A percentile compares a stretch with the other conserved stretches of the same genome.
phyloP scores from a whole-genome alignment of 805 yeast genomes.

The Suhomyces sp. region DNA sequence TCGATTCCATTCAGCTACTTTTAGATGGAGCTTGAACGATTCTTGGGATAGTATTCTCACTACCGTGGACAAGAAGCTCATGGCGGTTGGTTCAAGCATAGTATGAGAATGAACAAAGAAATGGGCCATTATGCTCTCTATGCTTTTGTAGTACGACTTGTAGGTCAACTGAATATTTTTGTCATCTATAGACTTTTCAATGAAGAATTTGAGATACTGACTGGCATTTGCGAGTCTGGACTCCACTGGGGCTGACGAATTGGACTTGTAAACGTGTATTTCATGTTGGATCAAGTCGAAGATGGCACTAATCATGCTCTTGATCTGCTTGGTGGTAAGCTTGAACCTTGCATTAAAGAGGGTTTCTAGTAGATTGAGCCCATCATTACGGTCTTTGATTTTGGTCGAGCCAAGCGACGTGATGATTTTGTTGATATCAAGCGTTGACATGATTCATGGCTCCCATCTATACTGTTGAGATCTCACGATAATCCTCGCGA shows the following conservation, averaged over 20 bases:
- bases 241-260: constrained; percentile 22
- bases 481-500: neutral
- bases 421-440: constrained; percentile 18
- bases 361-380: constrained; percentile 28
- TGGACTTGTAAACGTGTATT: constrained; percentile 22
- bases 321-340: constrained; percentile 20
- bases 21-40: constrained; percentile 32
- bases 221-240: constrained; percentile 30
- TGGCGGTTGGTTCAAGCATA: constrained; percentile 16
- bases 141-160: constrained; percentile 20
- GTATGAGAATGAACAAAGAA: constrained; percentile 13
- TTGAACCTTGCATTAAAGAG: constrained; percentile 17
- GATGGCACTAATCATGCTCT: constrained; percentile 20
- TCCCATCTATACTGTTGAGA: neutral
- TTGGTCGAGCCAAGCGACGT: constrained; percentile 44
- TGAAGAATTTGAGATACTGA: constrained; percentile 25
- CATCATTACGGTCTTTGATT: constrained; percentile 54
- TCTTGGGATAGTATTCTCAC: constrained; percentile 18
- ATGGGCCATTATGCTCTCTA: constrained; percentile 14
- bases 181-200: constrained; percentile 14
- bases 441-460: constrained; percentile 7
- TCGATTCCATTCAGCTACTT: constrained; percentile 24
- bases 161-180: constrained; percentile 14
- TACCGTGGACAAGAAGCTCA: constrained; percentile 24
- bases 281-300: constrained; percentile 36